Evolutionary conservation across 2,329 filamentous ascomycete genomes (phyloP).

Genomic region (Cladorrhinum sp.): DNA sequence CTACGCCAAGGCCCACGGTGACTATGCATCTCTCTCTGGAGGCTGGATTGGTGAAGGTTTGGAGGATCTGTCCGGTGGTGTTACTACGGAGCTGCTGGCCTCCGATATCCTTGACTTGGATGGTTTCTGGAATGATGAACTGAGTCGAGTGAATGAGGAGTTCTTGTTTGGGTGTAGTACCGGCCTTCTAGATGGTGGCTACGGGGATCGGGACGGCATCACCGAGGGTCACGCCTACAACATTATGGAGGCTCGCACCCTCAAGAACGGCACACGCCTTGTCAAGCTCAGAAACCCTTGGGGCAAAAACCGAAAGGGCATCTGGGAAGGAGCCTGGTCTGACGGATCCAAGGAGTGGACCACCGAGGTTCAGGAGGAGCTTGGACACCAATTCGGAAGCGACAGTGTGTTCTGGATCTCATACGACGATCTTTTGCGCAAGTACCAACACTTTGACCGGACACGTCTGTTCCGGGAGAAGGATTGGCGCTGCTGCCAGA

Average conservation of each 20-base stretch:
- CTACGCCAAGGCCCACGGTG: conserved; percentile 77
- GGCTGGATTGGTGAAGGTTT: conserved; percentile 62
- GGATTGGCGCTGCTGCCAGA: conserved; percentile 53
- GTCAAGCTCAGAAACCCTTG: conserved; percentile 71
- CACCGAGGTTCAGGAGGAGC: conserved; percentile 68
- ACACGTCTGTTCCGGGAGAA: conserved; percentile 53
- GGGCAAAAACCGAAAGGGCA: conserved; percentile 71
- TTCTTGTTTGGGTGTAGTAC: conserved; percentile 66
- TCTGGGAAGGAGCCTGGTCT: conserved; percentile 77
- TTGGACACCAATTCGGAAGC: conserved; percentile 72
- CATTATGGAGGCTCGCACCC: conserved; percentile 49
- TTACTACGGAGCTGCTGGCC: conserved; percentile 63
- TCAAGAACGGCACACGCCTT: conserved; percentile 61
- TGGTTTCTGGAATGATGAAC: conserved; percentile 73
- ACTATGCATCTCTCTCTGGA: conserved; percentile 71
- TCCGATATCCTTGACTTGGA: conserved; percentile 72
- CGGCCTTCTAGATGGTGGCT: conserved; percentile 44
- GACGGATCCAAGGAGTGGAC: conserved; percentile 86
- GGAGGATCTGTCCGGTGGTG: conserved; percentile 61
- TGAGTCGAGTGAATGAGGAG: conserved; percentile 73
- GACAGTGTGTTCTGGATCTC: conserved; percentile 66
- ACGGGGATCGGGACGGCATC: conserved; percentile 54
- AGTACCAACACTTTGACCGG: conserved; percentile 57
- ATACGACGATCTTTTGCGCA: conserved; percentile 56
- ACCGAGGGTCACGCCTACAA: conserved; percentile 59